Evolutionary conservation across 805 yeast species (phyloP), one percentile per base, ranked within the genome.

Genomic region (Kuraishia piskuri): DNA sequence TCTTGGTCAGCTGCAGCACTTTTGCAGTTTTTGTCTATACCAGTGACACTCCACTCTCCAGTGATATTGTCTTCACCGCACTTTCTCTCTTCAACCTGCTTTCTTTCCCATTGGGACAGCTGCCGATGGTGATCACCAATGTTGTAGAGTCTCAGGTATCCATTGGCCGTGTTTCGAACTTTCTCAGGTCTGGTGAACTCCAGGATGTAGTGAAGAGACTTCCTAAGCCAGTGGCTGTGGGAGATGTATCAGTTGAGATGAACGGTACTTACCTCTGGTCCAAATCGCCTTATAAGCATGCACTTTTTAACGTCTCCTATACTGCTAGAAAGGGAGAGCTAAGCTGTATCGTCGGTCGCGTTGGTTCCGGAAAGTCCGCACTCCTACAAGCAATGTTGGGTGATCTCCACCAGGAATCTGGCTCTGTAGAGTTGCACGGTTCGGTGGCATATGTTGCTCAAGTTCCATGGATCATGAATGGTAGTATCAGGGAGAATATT

Each of bases 391-490:
- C 92, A 19, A 70, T 90, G 31, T 70, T 90, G 48, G 98, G 97
- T 57, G 95, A 90, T 61, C 74, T 91, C 58, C 82, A 86, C 67
- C 85, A 86, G 66, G 75, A 83, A 19, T 77, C 79, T 50, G 98
- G 98, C 46, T 70, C 77, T 21, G 91, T 88, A 3, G 73, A 74
- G n/a, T 79, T 85, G 10, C 84, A 79, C 63, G 98, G 97, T 46
- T 75, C 79, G 49, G 75, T 88, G 37, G 97, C 97, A 0, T 92
- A 91, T 67, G 96, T 87, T 46, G 84, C 96, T 1, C 98, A 91
- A 69, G 83, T 86, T 37, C 91, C 97, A 2, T 91, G 97, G 97
- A 89, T 91, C 57, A 89, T 88, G 87, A 91, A 91, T 63, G 97
- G 95, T 40, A 75, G 91, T 7, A 91, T 91, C 22, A 85, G 82